Conservation (phyloP, 371 early-diverging fungal species). For the Syncephalastrum contaminatum region DNA sequence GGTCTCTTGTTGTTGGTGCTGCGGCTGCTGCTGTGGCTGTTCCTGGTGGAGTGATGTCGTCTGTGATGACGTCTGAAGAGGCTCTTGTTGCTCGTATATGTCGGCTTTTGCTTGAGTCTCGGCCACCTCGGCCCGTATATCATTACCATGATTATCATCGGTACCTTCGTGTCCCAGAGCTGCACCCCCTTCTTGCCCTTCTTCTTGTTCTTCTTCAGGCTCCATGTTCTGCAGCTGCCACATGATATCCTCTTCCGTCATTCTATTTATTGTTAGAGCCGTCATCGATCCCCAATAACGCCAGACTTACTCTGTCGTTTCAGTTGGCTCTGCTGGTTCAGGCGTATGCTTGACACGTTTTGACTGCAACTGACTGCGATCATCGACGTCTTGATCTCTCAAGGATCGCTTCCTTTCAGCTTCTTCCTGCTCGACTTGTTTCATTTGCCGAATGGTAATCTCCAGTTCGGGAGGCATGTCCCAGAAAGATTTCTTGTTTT, state of each 20-base stretch:
- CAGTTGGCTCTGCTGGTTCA: slow-evolving; percentile 1
- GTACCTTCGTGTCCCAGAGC: background rate
- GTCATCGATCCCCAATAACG: slow-evolving; percentile 14
- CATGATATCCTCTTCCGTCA: slow-evolving; percentile 71
- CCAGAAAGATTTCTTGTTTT: slow-evolving; percentile 71
- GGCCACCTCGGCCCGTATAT: background rate
- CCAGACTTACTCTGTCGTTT: slow-evolving; percentile 23
- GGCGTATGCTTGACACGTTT: slow-evolving; percentile 3
- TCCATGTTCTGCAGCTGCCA: slow-evolving; percentile 68
- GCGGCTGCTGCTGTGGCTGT: no score
- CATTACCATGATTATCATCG: background rate
- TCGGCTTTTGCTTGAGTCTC: background rate
- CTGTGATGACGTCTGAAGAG: background rate
- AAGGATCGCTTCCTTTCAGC: slow-evolving; percentile 18
- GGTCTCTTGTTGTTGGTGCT: background rate
- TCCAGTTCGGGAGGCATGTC: slow-evolving; percentile 58
- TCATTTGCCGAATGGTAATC: slow-evolving; percentile 41
- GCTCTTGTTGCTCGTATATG: slow-evolving; percentile 2
- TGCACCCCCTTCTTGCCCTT: slow-evolving; percentile 5
- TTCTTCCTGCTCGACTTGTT: slow-evolving; percentile 25
- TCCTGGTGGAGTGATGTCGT: background rate
- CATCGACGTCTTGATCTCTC: background rate
- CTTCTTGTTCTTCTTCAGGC: slow-evolving; percentile 29
- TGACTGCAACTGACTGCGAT: background rate
- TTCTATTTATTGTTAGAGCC: slow-evolving; percentile 31